Base-by-base conservation (phyloP, 2,329 filamentous ascomycete genomes). In the Mycosphaerella sp. region DNA sequence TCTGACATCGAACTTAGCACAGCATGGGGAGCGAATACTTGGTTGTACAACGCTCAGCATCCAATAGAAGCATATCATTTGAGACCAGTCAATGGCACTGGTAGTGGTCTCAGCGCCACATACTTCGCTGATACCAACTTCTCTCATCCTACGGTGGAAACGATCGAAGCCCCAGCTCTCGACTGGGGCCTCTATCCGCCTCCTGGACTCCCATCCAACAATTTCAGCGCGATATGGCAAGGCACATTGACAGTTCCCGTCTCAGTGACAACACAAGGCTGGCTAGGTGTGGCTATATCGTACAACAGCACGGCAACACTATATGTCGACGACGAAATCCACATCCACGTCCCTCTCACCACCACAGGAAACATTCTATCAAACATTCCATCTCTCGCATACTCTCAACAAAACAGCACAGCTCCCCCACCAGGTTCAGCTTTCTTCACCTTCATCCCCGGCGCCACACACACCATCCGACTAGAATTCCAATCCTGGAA, bases 161-260 rank as follows among this genome's bases (percentile, higher is more conserved):
- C 40, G n/a, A 43, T 21, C 2, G 55, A 57, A 30, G 40, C 53
- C 8, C 55, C 55, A 1, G 48, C 48, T 6, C 40, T 49, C 16
- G 55, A 55, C 16, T 55, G 49, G 55, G 52, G 55, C 8, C 37
- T 57, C 14, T 54, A 57, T 32, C 55, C 55, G 25, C 52, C 55
- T 8, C 52, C 55, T 4, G 55, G 55, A 8, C 36, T 57, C 9
- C 55, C 52, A 9, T 47, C 44, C 7, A 57, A 57, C 52, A 55
- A 57, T 43, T 57, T 57, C 52, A 50, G 44, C 43, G 55, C 55
- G 8, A 35, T 45, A 5, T 57, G 55, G 55, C 52, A 57, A 49
- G 55, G 55, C 8, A 44, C 34, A 12, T 43, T 57, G 7, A 49
- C 28, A n/a, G 55, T 57, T 5, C 55, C 55, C 6, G 52, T 57